Conservation (phyloP, 2,329 filamentous ascomycete genomes). For the Talaromyces sp. region DNA sequence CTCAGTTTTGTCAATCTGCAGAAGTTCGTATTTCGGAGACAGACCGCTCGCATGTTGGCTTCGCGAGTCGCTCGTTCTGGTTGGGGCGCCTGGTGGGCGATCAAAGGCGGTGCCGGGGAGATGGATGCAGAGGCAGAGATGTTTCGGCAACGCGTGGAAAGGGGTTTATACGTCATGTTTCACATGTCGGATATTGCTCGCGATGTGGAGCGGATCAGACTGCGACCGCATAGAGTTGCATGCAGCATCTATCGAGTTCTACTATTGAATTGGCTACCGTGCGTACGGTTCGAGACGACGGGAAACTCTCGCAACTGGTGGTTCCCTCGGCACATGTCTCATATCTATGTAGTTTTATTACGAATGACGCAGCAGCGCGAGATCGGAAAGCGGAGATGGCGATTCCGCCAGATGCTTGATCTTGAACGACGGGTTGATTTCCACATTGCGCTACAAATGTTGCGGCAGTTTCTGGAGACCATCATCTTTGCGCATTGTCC, state of each 20-base stretch:
- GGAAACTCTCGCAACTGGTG: slow-evolving; percentile 22
- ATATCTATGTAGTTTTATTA: slow-evolving; percentile 26
- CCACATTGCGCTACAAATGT: slow-evolving; percentile 29
- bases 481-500: slow-evolving; percentile 31
- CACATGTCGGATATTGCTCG: slow-evolving; percentile 29
- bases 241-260: slow-evolving; percentile 19
- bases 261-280: slow-evolving; percentile 17
- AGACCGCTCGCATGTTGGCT: slow-evolving; percentile 23
- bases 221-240: slow-evolving; percentile 15
- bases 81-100: slow-evolving; percentile 27
- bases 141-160: slow-evolving; percentile 26
- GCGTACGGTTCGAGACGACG: slow-evolving; percentile 20
- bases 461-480: slow-evolving; percentile 29
- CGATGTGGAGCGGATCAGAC: slow-evolving; percentile 20
- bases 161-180: slow-evolving; percentile 29
- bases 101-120: slow-evolving; percentile 25
- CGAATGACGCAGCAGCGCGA: slow-evolving; percentile 27
- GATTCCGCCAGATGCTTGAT: slow-evolving; percentile 26
- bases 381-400: slow-evolving; percentile 25
- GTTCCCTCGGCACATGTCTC: slow-evolving; percentile 26
- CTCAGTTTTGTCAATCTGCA: slow-evolving; percentile 26
- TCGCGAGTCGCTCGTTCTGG: slow-evolving; percentile 27
- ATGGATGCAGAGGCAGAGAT: slow-evolving; percentile 29
- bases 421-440: slow-evolving; percentile 27
- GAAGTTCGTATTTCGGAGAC: slow-evolving; percentile 25